Base-by-base conservation (phyloP, 805 yeast genomes). In the Hanseniaspora meyeri region DNA sequence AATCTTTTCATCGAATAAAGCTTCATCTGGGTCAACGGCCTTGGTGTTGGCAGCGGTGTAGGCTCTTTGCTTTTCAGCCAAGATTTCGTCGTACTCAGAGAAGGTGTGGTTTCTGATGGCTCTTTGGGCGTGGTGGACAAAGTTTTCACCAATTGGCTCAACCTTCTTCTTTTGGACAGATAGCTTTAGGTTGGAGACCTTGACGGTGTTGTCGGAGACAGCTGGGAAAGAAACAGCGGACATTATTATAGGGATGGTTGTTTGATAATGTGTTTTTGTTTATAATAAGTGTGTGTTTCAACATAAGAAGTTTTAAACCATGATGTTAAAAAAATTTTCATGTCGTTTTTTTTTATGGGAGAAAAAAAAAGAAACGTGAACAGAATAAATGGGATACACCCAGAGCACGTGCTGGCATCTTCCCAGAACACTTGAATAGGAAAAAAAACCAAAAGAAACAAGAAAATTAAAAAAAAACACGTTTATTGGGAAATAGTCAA, bases 71-170 rank as follows among this genome's bases (percentile, higher is more conserved):
- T 81, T 82, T 68, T 84, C 95, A 59, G 96, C 96, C 77, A 90
- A 95, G 63, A 89, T 75, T 70, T 85, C 83, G 74, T 93, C 98
- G 67, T 80, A 93, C 74, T 93, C 97, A 57, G 97, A 88, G 96
- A 97, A 93, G 51, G 97, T 88, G 75, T 95, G 96, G 70, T 96
- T 96, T 74, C 96, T 83, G 64, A 90, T 77, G 55, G 95, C 80
- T 77, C 98, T 86, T 63, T 95, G 82, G 58, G 97, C 97, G 68
- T 93, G 98, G 53, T 96, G 96, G 64, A 93, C 76, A 75, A 90
- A 93, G 69, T 80, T 86, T 60, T 95, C 91, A 57, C 98, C 98
- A 62, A 91, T 96, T 40, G 98, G 97, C 74, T 93, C 98, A 60
- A 90, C 76, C 59, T 91, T 83, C 70, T 73, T 34, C 29, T 47